phyloP scores from a whole-genome alignment of 2,329 filamentous ascomycete species.

The Monosporascus sp. region DNA sequence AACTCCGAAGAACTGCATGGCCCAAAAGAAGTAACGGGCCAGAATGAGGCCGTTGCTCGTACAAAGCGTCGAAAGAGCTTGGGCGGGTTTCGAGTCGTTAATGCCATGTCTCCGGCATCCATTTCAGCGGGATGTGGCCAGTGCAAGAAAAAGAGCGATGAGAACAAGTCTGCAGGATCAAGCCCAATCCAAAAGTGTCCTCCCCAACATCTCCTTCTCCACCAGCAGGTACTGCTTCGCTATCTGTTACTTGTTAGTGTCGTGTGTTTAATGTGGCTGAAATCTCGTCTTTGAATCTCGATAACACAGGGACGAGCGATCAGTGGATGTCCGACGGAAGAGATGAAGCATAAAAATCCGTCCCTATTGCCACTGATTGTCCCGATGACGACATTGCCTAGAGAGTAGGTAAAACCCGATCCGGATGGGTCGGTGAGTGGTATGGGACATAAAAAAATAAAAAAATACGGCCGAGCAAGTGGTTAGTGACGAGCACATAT shows the following conservation, averaged over 20 bases:
- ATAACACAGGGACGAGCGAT: too few species aligned
- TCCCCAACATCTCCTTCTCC: constrained; percentile 34
- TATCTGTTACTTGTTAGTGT: constrained; percentile 9
- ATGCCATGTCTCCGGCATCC: constrained; percentile 34
- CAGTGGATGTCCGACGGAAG: too few species aligned
- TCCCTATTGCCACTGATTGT: constrained; percentile 41
- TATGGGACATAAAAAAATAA: constrained; percentile 57
- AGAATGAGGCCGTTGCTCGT: constrained; percentile 43
- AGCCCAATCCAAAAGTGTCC: constrained; percentile 43
- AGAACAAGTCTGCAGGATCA: constrained; percentile 51
- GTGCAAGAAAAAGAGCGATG: constrained; percentile 40
- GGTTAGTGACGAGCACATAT: constrained; percentile 53
- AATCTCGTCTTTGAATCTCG: too few species aligned
- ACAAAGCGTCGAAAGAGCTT: constrained; percentile 45
- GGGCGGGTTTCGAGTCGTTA: constrained; percentile 25
- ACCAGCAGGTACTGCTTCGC: constrained; percentile 39
- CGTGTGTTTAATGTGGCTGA: not conserved
- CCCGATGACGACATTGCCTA: constrained; percentile 42
- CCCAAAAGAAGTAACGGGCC: constrained; percentile 50
- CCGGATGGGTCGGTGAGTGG: constrained; percentile 42
- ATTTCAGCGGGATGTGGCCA: constrained; percentile 45
- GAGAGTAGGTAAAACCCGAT: constrained; percentile 36
- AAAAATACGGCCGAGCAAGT: constrained; percentile 50
- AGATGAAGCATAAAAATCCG: constrained; percentile 1
- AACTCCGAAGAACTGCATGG: constrained; percentile 54